Base-by-base conservation (phyloP, 2,329 filamentous ascomycete species). In the Passalora sequoiae region DNA sequence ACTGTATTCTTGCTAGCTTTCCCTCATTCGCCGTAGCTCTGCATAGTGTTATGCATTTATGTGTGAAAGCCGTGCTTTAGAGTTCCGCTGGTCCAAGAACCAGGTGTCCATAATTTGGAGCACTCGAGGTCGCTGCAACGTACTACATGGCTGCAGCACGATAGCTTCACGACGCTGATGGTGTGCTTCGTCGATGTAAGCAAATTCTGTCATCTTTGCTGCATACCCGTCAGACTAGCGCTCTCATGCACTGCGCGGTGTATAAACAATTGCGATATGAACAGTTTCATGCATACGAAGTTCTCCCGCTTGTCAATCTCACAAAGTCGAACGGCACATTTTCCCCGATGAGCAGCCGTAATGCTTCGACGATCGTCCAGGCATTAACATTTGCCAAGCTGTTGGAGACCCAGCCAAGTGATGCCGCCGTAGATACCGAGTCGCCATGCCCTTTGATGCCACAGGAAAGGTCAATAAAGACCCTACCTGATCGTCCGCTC, bases 291-390 rank as follows among this genome's bases (percentile, higher is more conserved):
- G 38, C 46, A 37, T 71, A 76, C 50, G 78, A 57, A 15, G 73
- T 73, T 55, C 76, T 66, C 17, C 78, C 78, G 51, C 74, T 76
- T 28, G 86, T 85, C 60, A 92, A 70, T 37, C 86, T 75, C 30
- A 92, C 87, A 69, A 94, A 94, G 66, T 86, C 89, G 66, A 88
- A 91, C 20, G 51, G 51, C 44, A 92, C 86, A 62, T 92, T 92
- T 68, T 92, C 86, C 7, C 87, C 87, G 8, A 91, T 84, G 17
- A 94, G 72, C 46, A 89, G 65, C 53, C 86, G 74, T 43, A 92
- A 67, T 37, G 82, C 91, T 67, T 92, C 85, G 4, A 91, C 86
- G 2, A 85, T 89, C 16, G 85, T 89, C 69, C 89, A 92, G 0
- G 86, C 86, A 44, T 82, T 83, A 22, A 89, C 84, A 64, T 94